Evolutionary conservation across 1,139 yeast species (phyloP), one percentile per base, ranked within the genome.

Genomic region (Candida neerlandica): DNA sequence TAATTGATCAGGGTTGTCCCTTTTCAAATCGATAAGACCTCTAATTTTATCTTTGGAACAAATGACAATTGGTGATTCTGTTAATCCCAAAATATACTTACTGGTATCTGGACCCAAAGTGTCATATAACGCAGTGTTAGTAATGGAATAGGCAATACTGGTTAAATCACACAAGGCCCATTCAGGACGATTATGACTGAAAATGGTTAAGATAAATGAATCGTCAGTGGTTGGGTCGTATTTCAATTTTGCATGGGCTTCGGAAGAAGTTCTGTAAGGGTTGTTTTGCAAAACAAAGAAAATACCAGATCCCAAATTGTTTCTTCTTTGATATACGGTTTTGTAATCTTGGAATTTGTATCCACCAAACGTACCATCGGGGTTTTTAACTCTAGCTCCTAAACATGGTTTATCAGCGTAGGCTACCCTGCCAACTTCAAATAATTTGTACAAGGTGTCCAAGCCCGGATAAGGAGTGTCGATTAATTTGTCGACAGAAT

Each of bases 261-360:
- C 61, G 18, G 63, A 60, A 14, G 66, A 59, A 27, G 70, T 62
- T 45, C 64, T 65, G 59, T 57, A 75, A 53, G 78, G 71, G 55
- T 77, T 78, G 52, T 73, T 70, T 37, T 64, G 62, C 48, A 83
- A 77, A n/a, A 81, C 64, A 44, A 81, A 73, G 55, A 83, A 73
- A 29, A 88, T 59, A 11, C 95, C 96, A 2, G 89, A 70, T 4
- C 91, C 95, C 42, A 87, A 70, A 47, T 78, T 66, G 46, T 67
- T 65, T 48, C 80, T 75, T 46, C 84, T 71, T 42, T 62, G 55
- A 29, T 69, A 66, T 9, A 80, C 70, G 40, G 73, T 63, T 10
- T 55, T 57, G 60, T 76, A 85, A 7, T 79, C 64, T 54, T 78
- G 72, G 67, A 73, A 87, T 30, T 68, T 69, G 66, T 81, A 88